Evolutionary conservation across 192 early-diverging fungal genomes (phyloP), one percentile per base, ranked within the genome.

Genomic region (Rhizophagus clarus): DNA sequence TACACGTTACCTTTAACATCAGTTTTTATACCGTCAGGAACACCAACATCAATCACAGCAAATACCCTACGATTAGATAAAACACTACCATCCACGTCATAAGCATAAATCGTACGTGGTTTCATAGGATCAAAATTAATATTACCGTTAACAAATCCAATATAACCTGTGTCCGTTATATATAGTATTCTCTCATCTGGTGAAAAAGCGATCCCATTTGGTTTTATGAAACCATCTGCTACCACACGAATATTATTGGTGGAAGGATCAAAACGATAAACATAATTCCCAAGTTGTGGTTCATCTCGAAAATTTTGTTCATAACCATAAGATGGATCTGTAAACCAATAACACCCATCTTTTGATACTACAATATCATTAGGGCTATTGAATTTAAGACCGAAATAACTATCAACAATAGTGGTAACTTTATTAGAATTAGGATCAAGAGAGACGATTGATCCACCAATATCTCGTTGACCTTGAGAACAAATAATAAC

Each of bases 11-110:
- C 63, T 1, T 64, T 28, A 1, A 64, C 26, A 28, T 64, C 63
- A 64, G 31, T 28, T 64, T 64, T 64, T 64, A 64, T 64, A 28
- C 63, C 63, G 31, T 64, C 63, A 64, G 63, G 63, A 64, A 64
- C 31, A 28, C 26, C 24, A 5, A 11, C 63, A 28, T 64, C 63
- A 64, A 28, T 9, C 10, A 64, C 63, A 9, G 63, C 63, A 64
- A 64, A 9, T 64, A 64, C 2, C 24, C 63, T 2, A 64, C 63
- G 63, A 64, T 64, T 64, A 64, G 26, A 31, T 64, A 64, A 64
- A 10, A 31, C 26, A 4, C 26, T 28, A 3, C 24, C 26, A 26
- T 28, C 31, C 26, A 64, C 63, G 10, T 64, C 63, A 28, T 26
- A 64, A 7, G 63, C 63, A 64, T 64, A 64, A 31, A 64, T 64